A percentile compares a stretch with the other conserved stretches of the same genome.
Evolutionary conservation across 768 basidiomycete genomes (phyloP).

Genomic region (Lepiota venenata): DNA sequence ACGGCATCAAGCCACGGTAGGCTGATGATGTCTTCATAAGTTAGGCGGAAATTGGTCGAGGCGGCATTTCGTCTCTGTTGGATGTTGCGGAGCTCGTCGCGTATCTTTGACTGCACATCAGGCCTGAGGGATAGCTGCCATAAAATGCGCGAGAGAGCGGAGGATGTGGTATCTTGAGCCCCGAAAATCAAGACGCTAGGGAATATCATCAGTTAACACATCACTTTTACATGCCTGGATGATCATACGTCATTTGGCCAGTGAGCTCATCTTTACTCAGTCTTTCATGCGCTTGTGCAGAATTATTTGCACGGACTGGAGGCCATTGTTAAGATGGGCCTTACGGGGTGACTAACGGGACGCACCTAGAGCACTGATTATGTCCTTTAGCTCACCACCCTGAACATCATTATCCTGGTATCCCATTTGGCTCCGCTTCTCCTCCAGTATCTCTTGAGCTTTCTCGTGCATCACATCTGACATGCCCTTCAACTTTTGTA

Average conservation of each 20-base stretch:
- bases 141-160: conserved; percentile 39
- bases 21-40: conserved; percentile 32
- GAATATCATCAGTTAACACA: background rate
- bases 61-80: conserved; percentile 10
- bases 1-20: conserved; percentile 44
- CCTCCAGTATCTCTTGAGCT: conserved; percentile 35
- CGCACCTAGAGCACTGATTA: conserved; percentile 49
- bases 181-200: conserved; percentile 45
- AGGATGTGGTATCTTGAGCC: conserved; percentile 47
- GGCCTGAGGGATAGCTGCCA: conserved; percentile 33
- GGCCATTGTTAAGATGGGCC: background rate
- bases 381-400: conserved; percentile 35
- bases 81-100: conserved; percentile 32
- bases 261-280: conserved; percentile 42
- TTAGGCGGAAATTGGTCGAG: conserved; percentile 19
- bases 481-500: conserved; percentile 41
- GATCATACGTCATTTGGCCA: conserved; percentile 46
- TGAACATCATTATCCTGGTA: conserved; percentile 18
- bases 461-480: conserved; percentile 46
- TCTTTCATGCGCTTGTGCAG: conserved; percentile 28
- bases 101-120: conserved; percentile 34
- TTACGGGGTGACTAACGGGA: background rate
- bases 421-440: conserved; percentile 29
- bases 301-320: conserved; percentile 36
- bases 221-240: background rate